Evolutionary conservation across 129 eudicot species (phyloP), one percentile per base, ranked within the genome.

Genomic region (Erigeron canadensis): DNA sequence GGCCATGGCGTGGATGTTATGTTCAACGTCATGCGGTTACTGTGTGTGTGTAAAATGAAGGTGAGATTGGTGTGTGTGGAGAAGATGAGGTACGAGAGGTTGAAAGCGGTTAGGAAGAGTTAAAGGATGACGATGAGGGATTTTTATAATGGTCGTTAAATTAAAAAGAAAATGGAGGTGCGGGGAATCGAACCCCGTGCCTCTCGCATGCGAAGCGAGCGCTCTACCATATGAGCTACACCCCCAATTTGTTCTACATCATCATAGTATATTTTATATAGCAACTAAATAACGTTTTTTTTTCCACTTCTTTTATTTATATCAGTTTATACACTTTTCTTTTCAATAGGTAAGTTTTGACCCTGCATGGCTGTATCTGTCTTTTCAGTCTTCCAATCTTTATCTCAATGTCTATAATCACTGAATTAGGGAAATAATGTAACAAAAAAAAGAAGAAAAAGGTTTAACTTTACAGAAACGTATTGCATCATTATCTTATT

Each of bases 161-260:
- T 4, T 3, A n/a, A 19, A 60, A 22, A 38, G 12, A 34, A 18
- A 2, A 6, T 91, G 98, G 94, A 88, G 96, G 80, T 91, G 96
- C 96, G 89, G 94, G 96, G 94, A 84, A 88, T 91, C 97, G 96
- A 91, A 88, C 96, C 97, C 92, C 95, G 97, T 88, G 89, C 90
- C 95, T 90, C 98, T 93, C 95, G 95, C 98, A 93, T 93, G 98
- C 98, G 87, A 93, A 93, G 96, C 98, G 92, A 89, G 98, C 98
- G 98, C 98, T 93, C 98, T 93, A 89, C 98, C 98, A 93, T 93
- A 86, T 93, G 96, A 93, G 98, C 98, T 92, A 89, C 98, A 89
- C 82, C 98, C 16, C 13, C 57, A 18, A 10, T 4, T 13, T 15
- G 15, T 8, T 57, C 7, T 9, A 21, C 9, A 7, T 22, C 6